A percentile compares a stretch with the other conserved stretches of the same genome.
Conservation (phyloP, 2,329 filamentous ascomycete species). For the Stachybotrys chartarum region DNA sequence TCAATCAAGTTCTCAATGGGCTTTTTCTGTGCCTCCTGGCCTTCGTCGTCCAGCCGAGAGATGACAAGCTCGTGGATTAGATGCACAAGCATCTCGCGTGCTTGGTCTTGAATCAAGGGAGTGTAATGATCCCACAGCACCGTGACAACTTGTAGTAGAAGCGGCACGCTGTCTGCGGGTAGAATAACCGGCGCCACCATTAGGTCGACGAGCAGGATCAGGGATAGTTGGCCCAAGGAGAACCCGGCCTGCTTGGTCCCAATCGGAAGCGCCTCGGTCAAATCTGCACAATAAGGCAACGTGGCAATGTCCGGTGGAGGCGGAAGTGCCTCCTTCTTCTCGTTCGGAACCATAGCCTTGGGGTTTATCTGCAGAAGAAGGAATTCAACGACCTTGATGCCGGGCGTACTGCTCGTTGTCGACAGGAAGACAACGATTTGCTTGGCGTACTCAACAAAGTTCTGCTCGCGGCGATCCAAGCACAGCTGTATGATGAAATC, state of each 20-base stretch:
- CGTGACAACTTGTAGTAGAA: conserved; percentile 83
- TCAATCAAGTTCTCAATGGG: conserved; percentile 86
- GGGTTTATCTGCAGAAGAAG: conserved; percentile 85
- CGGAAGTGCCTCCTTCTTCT: conserved; percentile 64
- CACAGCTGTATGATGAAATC: conserved; percentile 96
- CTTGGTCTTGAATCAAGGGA: conserved; percentile 89
- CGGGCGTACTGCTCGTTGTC: conserved; percentile 64
- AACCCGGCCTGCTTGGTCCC: conserved; percentile 90
- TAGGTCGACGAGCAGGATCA: conserved; percentile 90
- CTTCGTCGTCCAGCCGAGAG: conserved; percentile 63
- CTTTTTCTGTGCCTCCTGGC: conserved; percentile 54
- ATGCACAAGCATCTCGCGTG: conserved; percentile 95
- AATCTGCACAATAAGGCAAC: conserved; percentile 84
- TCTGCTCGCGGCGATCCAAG: conserved; percentile 89
- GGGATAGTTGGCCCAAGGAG: conserved; percentile 83
- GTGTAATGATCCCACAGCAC: conserved; percentile 98
- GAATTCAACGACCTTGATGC: conserved; percentile 90
- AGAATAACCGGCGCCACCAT: conserved; percentile 90
- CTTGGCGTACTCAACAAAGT: conserved; percentile 96
- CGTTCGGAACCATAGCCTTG: conserved; percentile 92
- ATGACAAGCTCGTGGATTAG: conserved; percentile 94
- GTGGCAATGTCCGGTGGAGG: conserved; percentile 65
- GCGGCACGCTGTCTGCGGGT: conserved; percentile 69
- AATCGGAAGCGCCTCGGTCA: conserved; percentile 70
- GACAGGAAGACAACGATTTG: conserved; percentile 96